These are phyloP conservation scores for Amanita inopinata DNA, from an alignment of 768 basidiomycete species.

Conservation along the genomic window DNA sequence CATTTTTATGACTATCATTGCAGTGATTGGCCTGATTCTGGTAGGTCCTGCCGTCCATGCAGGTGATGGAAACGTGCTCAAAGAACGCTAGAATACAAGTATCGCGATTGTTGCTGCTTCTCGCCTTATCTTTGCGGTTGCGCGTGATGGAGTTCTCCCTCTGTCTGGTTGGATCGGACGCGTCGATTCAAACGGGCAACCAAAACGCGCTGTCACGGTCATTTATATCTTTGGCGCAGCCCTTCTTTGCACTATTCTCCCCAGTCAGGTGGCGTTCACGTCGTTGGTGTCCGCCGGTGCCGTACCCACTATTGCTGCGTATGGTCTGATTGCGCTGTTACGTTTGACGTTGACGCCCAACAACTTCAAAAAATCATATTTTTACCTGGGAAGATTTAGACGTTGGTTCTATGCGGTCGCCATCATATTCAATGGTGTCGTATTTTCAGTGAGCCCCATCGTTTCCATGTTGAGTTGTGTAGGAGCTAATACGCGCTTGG, in stretches of 20 bases:
- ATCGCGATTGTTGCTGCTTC: constrained; percentile 85
- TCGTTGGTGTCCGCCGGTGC: constrained; percentile 82
- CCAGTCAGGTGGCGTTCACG: constrained; percentile 87
- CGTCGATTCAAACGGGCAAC: constrained; percentile 65
- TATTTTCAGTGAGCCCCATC: constrained; percentile 52
- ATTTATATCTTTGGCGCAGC: constrained; percentile 71
- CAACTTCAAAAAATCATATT: constrained; percentile 64
- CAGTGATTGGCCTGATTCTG: constrained; percentile 76
- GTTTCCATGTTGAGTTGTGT: constrained; percentile 8
- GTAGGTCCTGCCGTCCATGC: constrained; percentile 27
- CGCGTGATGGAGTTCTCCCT: constrained; percentile 89
- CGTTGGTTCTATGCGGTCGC: constrained; percentile 63
- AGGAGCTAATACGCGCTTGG: constrained; percentile 8
- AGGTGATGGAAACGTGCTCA: background rate
- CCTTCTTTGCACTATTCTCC: constrained; percentile 80
- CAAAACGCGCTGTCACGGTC: constrained; percentile 77
- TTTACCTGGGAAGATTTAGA: constrained; percentile 57
- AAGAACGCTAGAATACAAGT: constrained; percentile 58
- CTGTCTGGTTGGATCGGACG: constrained; percentile 74
- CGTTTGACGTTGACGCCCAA: constrained; percentile 72
- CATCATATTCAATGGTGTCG: constrained; percentile 59
- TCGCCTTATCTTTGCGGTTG: constrained; percentile 83
- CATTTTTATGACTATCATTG: constrained; percentile 82
- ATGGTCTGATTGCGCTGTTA: constrained; percentile 71
- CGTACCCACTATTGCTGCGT: constrained; percentile 82